Evolutionary conservation across 306 rosid species (phyloP), one percentile per base, ranked within the genome.

Genomic region (Quercus rubra): DNA sequence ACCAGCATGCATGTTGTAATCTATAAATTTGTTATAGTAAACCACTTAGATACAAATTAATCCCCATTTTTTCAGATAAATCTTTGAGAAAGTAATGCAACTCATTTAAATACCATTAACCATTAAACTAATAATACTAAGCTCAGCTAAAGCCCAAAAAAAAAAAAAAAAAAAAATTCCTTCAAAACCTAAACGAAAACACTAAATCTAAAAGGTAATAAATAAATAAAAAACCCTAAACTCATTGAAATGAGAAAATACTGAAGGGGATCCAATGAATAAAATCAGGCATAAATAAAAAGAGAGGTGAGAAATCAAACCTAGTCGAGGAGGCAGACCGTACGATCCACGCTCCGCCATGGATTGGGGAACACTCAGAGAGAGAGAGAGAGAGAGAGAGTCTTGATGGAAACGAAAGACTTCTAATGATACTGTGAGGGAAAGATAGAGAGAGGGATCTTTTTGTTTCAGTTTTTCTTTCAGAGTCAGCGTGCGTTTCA

Each of bases 281-380:
- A 74, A 30, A 19, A 71, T 2, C 54, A 55, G 9, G 9, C 28
- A 70, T 25, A 28, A 69, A 1, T 10, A 14, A 6, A 68, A 63
- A 70, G 55, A 28, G 55, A 1, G 54, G 46, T 4, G 4, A 38
- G 74, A 77, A 87, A 88, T 87, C 78, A 85, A 79, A 93, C 98
- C 94, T 81, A 90, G 77, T 86, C 91, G 93, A 88, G 93, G 93
- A 81, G 89, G 87, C 75, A 86, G 71, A 66, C 81, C 90, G 62
- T 77, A 86, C 38, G 94, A 87, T 90, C 88, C 87, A 77, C 68
- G 83, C 77, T 91, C 97, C 82, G 94, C 94, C 98, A 93, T 93
- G 75, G 80, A 4, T 8, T 57, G 10, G 4, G 28, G 55, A 77
- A 51, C 67, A 80, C 68, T 43, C 70, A 33, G 66, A 52, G 63